Evolutionary conservation across 495 filamentous ascomycete species (phyloP).

Genomic region (Cryomyces antarcticus): DNA sequence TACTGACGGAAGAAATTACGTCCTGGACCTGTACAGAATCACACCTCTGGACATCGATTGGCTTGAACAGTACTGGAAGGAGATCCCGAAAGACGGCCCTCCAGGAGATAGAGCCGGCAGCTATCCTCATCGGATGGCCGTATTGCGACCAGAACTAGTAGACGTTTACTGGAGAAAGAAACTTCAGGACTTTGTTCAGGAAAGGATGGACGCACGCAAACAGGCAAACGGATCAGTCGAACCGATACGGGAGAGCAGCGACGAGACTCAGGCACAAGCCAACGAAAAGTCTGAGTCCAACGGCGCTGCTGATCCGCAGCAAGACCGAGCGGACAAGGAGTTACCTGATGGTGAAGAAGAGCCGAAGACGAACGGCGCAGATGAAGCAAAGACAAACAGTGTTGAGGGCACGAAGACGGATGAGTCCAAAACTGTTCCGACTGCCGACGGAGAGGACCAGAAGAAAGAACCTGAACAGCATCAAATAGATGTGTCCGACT

Average conservation of each 20-base stretch:
- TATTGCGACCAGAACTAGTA: conserved; percentile 72
- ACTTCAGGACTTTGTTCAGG: conserved; percentile 67
- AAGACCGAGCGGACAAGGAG: conserved; percentile 5
- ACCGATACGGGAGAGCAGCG: background rate
- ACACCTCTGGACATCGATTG: conserved; percentile 81
- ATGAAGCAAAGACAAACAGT: conserved; percentile 2
- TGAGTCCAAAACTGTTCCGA: conserved; percentile 2
- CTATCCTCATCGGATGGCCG: conserved; percentile 92
- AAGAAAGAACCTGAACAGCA: conserved; percentile 27
- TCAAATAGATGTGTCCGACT: conserved; percentile 62
- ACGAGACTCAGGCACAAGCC: background rate
- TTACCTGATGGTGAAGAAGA: conserved; percentile 1
- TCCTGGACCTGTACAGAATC: conserved; percentile 86
- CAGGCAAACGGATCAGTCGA: background rate
- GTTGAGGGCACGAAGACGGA: conserved; percentile 1
- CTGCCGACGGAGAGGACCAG: conserved; percentile 6
- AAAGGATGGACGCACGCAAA: conserved; percentile 15
- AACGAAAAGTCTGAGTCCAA: background rate
- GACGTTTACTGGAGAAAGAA: conserved; percentile 66
- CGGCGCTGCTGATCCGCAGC: background rate
- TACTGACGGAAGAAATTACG: conserved; percentile 95
- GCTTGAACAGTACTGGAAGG: conserved; percentile 51
- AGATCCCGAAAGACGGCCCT: conserved; percentile 22
- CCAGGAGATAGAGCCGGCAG: conserved; percentile 16
- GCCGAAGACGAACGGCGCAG: conserved; percentile 2